Percentiles rank a stretch among this genome's conserved stretches.
These are phyloP conservation scores for Pichia exigua DNA, from an alignment of 805 yeast species.

Conservation along the genomic window DNA sequence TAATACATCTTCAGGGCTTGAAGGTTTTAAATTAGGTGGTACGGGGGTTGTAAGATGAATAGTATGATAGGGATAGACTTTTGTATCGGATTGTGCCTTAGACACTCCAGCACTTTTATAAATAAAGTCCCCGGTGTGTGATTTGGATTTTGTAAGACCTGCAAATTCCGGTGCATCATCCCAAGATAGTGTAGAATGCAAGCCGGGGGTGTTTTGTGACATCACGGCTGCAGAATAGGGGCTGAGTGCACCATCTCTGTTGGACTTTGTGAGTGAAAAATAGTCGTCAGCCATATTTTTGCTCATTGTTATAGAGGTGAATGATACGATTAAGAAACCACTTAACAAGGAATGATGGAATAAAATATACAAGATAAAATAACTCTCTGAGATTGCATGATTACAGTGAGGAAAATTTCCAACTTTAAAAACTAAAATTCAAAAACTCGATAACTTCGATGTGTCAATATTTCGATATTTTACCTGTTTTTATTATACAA, in stretches of 20 bases:
- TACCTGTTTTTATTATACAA: neutral
- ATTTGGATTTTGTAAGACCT: conserved; percentile 16
- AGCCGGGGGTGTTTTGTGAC: neutral
- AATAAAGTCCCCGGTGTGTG: conserved; percentile 18
- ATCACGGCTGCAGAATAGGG: neutral
- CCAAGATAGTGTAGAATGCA: conserved; percentile 7
- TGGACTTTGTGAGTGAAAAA: neutral
- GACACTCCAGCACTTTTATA: conserved; percentile 7
- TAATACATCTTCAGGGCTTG: conserved; percentile 14
- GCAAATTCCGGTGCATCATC: conserved; percentile 10
- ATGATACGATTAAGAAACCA: neutral
- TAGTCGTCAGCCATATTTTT: conserved; percentile 4
- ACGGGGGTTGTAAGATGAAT: conserved; percentile 16
- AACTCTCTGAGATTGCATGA: neutral
- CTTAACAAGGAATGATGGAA: too few relatives aligned
- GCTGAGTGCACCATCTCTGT: conserved; percentile 1
- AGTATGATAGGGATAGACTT: conserved; percentile 15
- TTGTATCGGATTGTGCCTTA: conserved; percentile 2
- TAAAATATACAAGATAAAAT: too few relatives aligned
- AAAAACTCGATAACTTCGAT: too few relatives aligned
- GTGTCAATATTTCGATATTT: too few relatives aligned
- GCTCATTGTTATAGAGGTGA: conserved; percentile 1
- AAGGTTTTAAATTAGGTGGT: conserved; percentile 17
- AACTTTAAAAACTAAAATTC: too few relatives aligned
- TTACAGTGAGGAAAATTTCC: too few relatives aligned